Percentiles rank a stretch among this genome's conserved stretches.
These are phyloP conservation scores for Sclerotinia trifoliorum DNA, from an alignment of 2,329 filamentous ascomycete genomes.

Conservation along the genomic window DNA sequence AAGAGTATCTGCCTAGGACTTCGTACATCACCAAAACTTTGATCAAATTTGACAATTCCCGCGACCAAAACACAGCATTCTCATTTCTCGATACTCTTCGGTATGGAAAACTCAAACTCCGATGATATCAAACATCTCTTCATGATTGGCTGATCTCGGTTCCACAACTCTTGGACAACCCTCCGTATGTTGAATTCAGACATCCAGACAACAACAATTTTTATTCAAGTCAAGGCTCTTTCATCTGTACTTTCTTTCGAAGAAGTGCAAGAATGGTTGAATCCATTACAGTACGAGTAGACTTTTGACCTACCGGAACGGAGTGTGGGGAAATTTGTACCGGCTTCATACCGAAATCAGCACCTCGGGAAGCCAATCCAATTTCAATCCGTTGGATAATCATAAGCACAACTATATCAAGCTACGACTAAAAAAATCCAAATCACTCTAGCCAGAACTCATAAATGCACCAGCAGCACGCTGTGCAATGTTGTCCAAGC, in stretches of 20 bases:
- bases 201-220: neutral
- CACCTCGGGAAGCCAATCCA: neutral
- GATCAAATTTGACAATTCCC: neutral
- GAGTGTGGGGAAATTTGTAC: neutral
- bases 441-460: neutral
- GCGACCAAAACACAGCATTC: constrained; percentile 8
- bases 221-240: neutral
- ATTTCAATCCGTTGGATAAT: neutral
- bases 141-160: neutral
- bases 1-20: neutral
- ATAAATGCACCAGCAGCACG: too few species aligned
- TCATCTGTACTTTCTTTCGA: neutral
- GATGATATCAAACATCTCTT: neutral
- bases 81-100: constrained; percentile 13
- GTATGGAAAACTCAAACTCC: constrained; percentile 14
- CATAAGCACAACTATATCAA: neutral
- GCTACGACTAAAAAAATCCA: neutral
- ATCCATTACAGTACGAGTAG: neutral
- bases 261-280: neutral
- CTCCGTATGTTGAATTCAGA: neutral
- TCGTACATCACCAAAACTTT: neutral
- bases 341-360: neutral
- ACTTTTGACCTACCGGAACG: neutral
- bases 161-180: neutral
- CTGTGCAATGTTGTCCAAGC: neutral